Evolutionary conservation across 139 green algal genomes (phyloP).

Genomic region (Pedinophyceae sp.): DNA sequence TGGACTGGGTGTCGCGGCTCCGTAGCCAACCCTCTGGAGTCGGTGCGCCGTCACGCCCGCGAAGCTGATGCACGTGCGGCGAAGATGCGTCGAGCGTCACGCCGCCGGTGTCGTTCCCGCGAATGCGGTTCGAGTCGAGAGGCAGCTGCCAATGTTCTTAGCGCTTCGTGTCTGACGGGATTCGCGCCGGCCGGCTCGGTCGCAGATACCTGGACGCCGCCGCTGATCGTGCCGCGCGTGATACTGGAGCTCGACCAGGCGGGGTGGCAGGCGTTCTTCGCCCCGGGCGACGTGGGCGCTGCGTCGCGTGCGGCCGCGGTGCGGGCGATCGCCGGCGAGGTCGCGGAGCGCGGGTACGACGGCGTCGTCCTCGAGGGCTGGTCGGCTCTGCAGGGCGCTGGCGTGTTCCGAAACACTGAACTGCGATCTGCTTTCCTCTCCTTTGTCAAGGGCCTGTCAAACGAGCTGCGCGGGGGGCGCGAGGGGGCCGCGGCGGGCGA

Average conservation of each 20-base stretch:
- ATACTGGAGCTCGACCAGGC: constrained; percentile 18
- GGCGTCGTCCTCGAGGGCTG: constrained; percentile 35
- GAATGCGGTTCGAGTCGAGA: too few relatives aligned
- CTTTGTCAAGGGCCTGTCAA: constrained; percentile 12
- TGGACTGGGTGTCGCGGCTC: too few relatives aligned
- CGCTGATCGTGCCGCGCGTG: constrained; percentile 24
- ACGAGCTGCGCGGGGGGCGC: not conserved
- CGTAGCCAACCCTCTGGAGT: too few relatives aligned
- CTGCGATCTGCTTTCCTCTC: constrained; percentile 7
- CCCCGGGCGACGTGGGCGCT: not conserved
- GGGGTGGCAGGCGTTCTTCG: constrained; percentile 8
- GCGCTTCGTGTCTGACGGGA: too few relatives aligned
- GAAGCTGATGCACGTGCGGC: too few relatives aligned
- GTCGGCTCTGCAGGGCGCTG: constrained; percentile 14
- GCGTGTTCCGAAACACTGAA: constrained; percentile 10
- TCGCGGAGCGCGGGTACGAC: constrained; percentile 15
- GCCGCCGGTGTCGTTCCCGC: too few relatives aligned
- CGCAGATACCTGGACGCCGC: not conserved
- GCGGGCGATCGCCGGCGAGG: constrained; percentile 8
- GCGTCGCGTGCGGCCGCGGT: too few relatives aligned
- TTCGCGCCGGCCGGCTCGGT: too few relatives aligned
- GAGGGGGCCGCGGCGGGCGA: too few relatives aligned
- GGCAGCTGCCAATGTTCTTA: too few relatives aligned
- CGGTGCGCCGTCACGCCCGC: too few relatives aligned
- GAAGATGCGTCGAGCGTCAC: too few relatives aligned